Percentiles rank a stretch among this genome's conserved stretches.
Evolutionary conservation across 2,329 filamentous ascomycete species (phyloP).

Genomic region (Aphanoascus verrucosus): DNA sequence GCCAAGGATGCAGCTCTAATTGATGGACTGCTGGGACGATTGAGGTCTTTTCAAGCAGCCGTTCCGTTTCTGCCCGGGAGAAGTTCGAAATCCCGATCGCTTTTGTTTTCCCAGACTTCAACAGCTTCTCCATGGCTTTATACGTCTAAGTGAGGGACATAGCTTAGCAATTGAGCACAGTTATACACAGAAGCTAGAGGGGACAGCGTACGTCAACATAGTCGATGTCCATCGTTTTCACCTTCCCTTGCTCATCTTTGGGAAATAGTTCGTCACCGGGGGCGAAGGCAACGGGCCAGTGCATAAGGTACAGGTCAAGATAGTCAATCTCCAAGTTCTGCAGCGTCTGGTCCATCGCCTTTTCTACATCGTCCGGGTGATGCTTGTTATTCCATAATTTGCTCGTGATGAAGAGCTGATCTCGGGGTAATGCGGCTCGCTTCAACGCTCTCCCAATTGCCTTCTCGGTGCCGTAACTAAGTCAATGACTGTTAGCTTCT

Average conservation of each 20-base stretch:
- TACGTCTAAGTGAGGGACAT: conserved; percentile 37
- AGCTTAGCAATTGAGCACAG: neutral
- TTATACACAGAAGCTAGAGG: neutral
- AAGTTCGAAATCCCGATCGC: conserved; percentile 52
- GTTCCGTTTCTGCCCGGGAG: conserved; percentile 14
- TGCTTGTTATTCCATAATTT: conserved; percentile 59
- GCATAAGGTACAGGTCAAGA: conserved; percentile 60
- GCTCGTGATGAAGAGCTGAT: conserved; percentile 55
- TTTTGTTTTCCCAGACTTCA: conserved; percentile 48
- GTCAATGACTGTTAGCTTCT: neutral
- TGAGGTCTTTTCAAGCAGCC: conserved; percentile 20
- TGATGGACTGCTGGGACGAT: conserved; percentile 42
- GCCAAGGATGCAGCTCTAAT: conserved; percentile 44
- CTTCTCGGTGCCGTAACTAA: conserved; percentile 52
- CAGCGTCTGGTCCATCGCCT: conserved; percentile 51
- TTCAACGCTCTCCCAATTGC: conserved; percentile 56
- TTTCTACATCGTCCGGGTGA: conserved; percentile 50
- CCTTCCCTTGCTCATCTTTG: conserved; percentile 36
- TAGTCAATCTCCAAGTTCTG: conserved; percentile 55
- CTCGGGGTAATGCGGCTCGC: conserved; percentile 52
- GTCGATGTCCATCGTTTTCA: conserved; percentile 36
- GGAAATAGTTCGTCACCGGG: conserved; percentile 40
- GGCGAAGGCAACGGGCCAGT: conserved; percentile 51
- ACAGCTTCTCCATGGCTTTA: conserved; percentile 53
- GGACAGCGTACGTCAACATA: conserved; percentile 36